A percentile compares a stretch with the other conserved stretches of the same genome.
phyloP scores from a whole-genome alignment of 2,329 filamentous ascomycete species.

The Lecanicillium sp. region DNA sequence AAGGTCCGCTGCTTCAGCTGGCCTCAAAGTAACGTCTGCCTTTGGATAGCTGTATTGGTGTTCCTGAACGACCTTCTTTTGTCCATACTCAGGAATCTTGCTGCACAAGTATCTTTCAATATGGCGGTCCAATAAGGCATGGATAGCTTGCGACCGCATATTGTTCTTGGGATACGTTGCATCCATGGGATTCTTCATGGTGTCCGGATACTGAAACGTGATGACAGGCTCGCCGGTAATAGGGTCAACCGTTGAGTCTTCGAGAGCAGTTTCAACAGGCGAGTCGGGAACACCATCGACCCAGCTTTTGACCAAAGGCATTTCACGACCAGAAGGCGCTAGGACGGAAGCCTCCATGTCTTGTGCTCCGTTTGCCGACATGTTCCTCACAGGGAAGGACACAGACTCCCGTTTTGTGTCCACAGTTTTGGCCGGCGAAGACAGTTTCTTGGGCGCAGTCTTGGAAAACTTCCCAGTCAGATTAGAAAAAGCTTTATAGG shows the following conservation, averaged over 20 bases:
- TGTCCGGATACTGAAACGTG: slow-evolving; percentile 1
- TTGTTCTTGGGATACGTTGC: slow-evolving; percentile 8
- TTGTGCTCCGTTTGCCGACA: neutral
- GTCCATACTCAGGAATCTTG: neutral
- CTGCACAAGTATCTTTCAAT: slow-evolving; percentile 1
- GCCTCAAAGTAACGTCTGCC: slow-evolving; percentile 32
- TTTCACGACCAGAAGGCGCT: neutral
- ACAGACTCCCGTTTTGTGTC: neutral
- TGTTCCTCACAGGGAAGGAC: slow-evolving; percentile 1
- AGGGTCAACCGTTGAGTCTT: slow-evolving; percentile 2
- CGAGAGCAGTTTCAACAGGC: neutral
- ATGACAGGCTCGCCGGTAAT: slow-evolving; percentile 4
- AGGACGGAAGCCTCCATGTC: too few species aligned
- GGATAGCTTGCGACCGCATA: slow-evolving; percentile 21
- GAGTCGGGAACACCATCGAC: too few species aligned
- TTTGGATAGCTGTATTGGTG: slow-evolving; percentile 17
- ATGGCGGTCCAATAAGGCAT: slow-evolving; percentile 3
- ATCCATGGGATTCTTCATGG: neutral
- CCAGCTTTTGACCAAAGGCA: neutral
- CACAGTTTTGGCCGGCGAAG: neutral
- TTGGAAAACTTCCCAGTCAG: too few species aligned
- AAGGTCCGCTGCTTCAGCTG: slow-evolving; percentile 30
- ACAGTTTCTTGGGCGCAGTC: too few species aligned
- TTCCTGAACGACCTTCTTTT: slow-evolving; percentile 5
- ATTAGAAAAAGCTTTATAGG: too few species aligned